phyloP scores from a whole-genome alignment of 1,139 yeast species.

The Diutina mesorugosa region DNA sequence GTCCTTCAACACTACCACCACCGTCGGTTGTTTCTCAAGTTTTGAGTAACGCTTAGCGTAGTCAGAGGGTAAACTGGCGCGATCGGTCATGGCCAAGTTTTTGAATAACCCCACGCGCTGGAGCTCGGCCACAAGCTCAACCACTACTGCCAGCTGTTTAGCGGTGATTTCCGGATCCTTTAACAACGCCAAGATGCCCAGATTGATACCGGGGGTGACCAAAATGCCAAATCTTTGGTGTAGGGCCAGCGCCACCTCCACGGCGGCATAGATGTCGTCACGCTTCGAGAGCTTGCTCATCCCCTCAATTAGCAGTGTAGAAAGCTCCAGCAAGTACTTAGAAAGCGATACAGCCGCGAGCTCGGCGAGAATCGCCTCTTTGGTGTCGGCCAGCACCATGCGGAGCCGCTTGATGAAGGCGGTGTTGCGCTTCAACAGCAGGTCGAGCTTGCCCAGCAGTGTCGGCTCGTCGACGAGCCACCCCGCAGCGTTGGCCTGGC shows the following conservation, averaged over 20 bases:
- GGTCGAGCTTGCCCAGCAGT: conserved; percentile 37
- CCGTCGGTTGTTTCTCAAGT: conserved; percentile 20
- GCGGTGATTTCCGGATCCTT: conserved; percentile 29
- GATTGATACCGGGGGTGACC: conserved; percentile 41
- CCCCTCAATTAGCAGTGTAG: conserved; percentile 53
- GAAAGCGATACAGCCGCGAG: conserved; percentile 51
- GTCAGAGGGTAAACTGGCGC: conserved; percentile 2
- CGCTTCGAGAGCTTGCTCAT: conserved; percentile 38
- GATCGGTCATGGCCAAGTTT: conserved; percentile 3
- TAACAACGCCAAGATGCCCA: conserved; percentile 24
- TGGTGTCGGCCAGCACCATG: conserved; percentile 26
- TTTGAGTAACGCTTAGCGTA: conserved; percentile 8
- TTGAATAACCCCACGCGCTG: conserved; percentile 48
- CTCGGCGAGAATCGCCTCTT: conserved; percentile 40
- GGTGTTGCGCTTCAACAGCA: conserved; percentile 74
- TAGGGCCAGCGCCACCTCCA: conserved; percentile 56
- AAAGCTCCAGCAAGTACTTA: conserved; percentile 66
- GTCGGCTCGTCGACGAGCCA: conserved; percentile 1
- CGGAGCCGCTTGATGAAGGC: conserved; percentile 67
- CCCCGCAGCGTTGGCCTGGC: background rate
- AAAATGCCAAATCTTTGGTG: conserved; percentile 57
- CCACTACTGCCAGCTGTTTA: conserved; percentile 33
- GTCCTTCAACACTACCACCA: conserved; percentile 41
- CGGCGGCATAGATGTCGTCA: conserved; percentile 52
- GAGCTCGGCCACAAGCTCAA: conserved; percentile 51